phyloP scores from a whole-genome alignment of 371 early-diverging fungal genomes.

The Mycotypha africana region DNA sequence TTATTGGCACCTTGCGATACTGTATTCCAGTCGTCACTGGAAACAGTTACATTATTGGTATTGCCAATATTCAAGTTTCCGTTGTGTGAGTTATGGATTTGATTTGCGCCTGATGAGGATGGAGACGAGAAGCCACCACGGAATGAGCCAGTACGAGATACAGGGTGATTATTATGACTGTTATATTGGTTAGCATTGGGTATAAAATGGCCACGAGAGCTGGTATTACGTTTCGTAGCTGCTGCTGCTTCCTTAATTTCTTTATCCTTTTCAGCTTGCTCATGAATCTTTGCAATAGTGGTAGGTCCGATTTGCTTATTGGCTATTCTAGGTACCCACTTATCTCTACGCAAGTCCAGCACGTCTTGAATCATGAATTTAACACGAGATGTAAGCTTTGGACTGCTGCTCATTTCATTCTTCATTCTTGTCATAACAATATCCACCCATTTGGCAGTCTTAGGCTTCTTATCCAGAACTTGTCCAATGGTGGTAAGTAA shows the following conservation, averaged over 20 bases:
- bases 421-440: slow-evolving; percentile 70
- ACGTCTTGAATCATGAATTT: slow-evolving; percentile 92
- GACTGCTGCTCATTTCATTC: slow-evolving; percentile 57
- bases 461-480: slow-evolving; percentile 42
- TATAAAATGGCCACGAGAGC: slow-evolving; percentile 55
- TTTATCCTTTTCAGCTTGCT: slow-evolving; percentile 62
- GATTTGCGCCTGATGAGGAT: no score
- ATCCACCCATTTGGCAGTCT: slow-evolving; percentile 56
- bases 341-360: slow-evolving; percentile 78
- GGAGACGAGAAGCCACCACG: slow-evolving; percentile 42
- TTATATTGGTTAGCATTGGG: slow-evolving; percentile 15
- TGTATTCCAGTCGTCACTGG: slow-evolving; percentile 70
- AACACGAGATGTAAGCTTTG: slow-evolving; percentile 74
- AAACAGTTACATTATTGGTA: not conserved
- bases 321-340: slow-evolving; percentile 67
- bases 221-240: slow-evolving; percentile 59
- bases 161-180: slow-evolving; percentile 12
- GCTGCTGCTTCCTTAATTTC: slow-evolving; percentile 53
- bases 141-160: slow-evolving; percentile 62
- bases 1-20: slow-evolving; percentile 47
- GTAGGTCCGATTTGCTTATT: slow-evolving; percentile 67
- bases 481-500: slow-evolving; percentile 85
- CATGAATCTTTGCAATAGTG: slow-evolving; percentile 87
- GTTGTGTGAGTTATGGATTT: slow-evolving; percentile 4
- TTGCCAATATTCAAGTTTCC: not conserved